Evolutionary conservation across 2,329 filamentous ascomycete genomes (phyloP), one percentile per base, ranked within the genome.

Genomic region (Ampelomyces quisqualis): DNA sequence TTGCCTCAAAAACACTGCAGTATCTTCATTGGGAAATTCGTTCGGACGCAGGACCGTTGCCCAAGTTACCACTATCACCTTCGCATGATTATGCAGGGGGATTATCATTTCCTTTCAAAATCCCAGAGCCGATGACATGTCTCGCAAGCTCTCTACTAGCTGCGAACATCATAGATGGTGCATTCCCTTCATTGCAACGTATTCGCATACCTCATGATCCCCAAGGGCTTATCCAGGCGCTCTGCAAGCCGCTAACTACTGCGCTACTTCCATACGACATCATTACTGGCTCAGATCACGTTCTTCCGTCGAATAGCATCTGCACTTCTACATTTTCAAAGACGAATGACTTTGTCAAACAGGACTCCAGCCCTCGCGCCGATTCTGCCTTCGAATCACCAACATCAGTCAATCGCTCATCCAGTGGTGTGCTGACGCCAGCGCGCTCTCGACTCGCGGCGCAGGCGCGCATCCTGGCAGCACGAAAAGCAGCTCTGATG

Each of bases 201-300:
- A 68, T 90, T 13, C 79, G 86, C 38, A 74, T 80, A 0, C 86
- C 85, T 1, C 80, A 80, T 42, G 86, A 90, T 50, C 78, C 84
- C 1, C 78, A 86, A 4, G 86, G 85, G 18, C 53, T 79, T 6
- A 80, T 90, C 47, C 86, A 90, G 66, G 69, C 73, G 1, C 74
- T 89, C 1, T 90, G 86, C 64, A 77, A 76, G 29, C 85, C 85
- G 1, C 70, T 76, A 3, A 77, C 78, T 20, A 73, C 74, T 20
- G 71, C 79, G 14, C 75, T 81, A 27, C 68, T 77, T 15, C 72
- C 76, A 2, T 44, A 48, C 2, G 62, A 62, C 1, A 67, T 66
- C 13, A 35, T 39, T 5, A 45, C n/a, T n/a, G n/a, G n/a, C n/a
- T n/a, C n/a, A n/a, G n/a, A n/a, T n/a, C n/a, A n/a, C n/a, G n/a